Conservation (phyloP, 768 basidiomycete species). For the Rhodotorula sphaerocarpa region DNA sequence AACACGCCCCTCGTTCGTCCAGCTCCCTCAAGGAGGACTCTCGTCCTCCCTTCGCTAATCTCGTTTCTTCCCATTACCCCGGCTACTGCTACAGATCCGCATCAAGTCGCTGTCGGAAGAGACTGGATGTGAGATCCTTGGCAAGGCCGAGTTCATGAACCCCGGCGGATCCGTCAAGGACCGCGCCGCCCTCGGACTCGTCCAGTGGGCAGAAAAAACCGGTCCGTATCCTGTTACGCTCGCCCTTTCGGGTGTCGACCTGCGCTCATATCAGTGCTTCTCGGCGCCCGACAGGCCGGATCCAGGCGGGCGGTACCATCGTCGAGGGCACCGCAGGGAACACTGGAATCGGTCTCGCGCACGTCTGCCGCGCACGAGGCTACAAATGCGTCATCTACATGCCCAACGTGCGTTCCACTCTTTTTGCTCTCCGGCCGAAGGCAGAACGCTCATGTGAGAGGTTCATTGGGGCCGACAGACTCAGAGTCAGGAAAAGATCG, state of each 20-base stretch:
- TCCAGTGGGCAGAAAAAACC: constrained; percentile 74
- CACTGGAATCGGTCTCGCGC: constrained; percentile 57
- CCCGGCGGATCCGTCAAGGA: constrained; percentile 98
- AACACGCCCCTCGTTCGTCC: constrained; percentile 84
- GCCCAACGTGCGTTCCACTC: constrained; percentile 68
- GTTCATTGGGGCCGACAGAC: constrained; percentile 26
- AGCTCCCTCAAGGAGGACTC: too few relatives aligned
- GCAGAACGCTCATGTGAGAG: not conserved
- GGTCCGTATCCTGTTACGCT: constrained; percentile 51
- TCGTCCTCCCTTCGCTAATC: not conserved
- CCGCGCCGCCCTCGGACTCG: constrained; percentile 81
- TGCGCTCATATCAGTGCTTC: not conserved
- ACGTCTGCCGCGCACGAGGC: constrained; percentile 83
- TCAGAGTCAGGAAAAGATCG: constrained; percentile 96
- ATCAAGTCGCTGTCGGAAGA: constrained; percentile 71
- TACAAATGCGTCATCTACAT: constrained; percentile 99
- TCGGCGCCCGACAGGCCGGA: constrained; percentile 45
- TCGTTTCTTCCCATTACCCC: constrained; percentile 5
- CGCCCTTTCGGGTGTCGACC: not conserved
- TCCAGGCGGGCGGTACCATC: constrained; percentile 88
- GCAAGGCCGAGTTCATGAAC: constrained; percentile 98
- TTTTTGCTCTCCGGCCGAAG: not conserved
- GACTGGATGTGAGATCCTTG: constrained; percentile 73
- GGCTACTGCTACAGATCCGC: constrained; percentile 79
- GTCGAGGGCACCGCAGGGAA: constrained; percentile 98